A percentile compares a stretch with the other conserved stretches of the same genome.
Evolutionary conservation across 2,329 filamentous ascomycete species (phyloP).

Genomic region (Talaromyces sp.): DNA sequence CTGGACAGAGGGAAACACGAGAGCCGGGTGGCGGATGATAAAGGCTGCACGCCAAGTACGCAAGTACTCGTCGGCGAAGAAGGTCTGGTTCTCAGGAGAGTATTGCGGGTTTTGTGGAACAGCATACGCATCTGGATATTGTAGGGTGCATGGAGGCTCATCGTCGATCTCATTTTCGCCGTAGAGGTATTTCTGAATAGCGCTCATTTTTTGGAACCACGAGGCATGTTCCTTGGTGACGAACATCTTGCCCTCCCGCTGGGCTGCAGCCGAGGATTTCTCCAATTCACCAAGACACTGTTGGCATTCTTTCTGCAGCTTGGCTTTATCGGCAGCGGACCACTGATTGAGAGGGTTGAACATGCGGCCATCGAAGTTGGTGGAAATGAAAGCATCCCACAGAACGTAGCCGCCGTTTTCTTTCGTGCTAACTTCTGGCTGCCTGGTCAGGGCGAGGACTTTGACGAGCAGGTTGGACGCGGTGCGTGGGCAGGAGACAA

Average conservation of each 20-base stretch:
- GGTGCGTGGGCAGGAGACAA: constrained; percentile 24
- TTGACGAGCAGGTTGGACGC: constrained; percentile 28
- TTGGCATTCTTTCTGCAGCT: constrained; percentile 17
- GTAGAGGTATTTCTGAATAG: constrained; percentile 13
- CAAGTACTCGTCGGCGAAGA: constrained; percentile 32
- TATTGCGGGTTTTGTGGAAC: constrained; percentile 3
- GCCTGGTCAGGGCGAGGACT: constrained; percentile 24
- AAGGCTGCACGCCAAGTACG: constrained; percentile 28
- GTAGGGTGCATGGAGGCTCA: background rate
- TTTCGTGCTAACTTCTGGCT: constrained; percentile 18
- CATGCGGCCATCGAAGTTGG: constrained; percentile 11
- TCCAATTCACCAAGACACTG: constrained; percentile 22
- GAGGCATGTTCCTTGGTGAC: constrained; percentile 34
- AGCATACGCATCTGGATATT: background rate
- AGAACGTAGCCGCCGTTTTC: constrained; percentile 26
- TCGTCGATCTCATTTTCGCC: background rate
- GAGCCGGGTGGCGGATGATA: constrained; percentile 35
- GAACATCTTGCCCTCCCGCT: constrained; percentile 20
- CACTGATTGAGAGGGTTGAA: constrained; percentile 20
- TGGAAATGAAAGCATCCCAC: constrained; percentile 12
- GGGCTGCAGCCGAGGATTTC: constrained; percentile 16
- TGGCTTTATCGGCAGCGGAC: constrained; percentile 19
- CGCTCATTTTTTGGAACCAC: constrained; percentile 20
- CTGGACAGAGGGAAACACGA: constrained; percentile 34
- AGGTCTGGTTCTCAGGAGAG: constrained; percentile 26